Conservation (phyloP, 805 yeast genomes). For the Kazachstania martiniae region DNA sequence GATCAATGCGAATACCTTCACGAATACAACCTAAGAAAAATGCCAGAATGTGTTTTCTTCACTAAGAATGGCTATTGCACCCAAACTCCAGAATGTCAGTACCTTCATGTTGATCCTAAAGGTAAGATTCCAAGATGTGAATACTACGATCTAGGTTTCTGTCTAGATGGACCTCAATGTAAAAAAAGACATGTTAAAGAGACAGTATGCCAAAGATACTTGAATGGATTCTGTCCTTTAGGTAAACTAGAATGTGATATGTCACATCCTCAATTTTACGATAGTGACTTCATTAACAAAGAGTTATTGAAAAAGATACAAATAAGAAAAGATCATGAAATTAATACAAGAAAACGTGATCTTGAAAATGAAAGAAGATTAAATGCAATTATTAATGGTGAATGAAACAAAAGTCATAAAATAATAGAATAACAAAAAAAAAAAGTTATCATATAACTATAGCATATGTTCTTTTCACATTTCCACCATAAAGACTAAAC, state of each 20-base stretch:
- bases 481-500: too few relatives aligned
- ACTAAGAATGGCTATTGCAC: conserved; percentile 76
- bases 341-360: conserved; percentile 26
- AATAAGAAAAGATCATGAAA: conserved; percentile 25
- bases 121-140: conserved; percentile 81
- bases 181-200: conserved; percentile 69
- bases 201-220: conserved; percentile 60
- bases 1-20: conserved; percentile 94
- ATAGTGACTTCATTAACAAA: conserved; percentile 27
- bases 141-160: conserved; percentile 78
- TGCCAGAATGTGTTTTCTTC: conserved; percentile 93
- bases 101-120: conserved; percentile 82
- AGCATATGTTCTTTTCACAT: too few relatives aligned
- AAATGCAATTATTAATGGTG: conserved; percentile 28
- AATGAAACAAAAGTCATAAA: conserved; percentile 6
- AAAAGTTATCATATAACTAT: too few relatives aligned
- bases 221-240: conserved; percentile 88
- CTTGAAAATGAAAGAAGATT: conserved; percentile 27
- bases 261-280: conserved; percentile 67
- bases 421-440: neutral
- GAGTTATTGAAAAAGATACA: conserved; percentile 20
- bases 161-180: conserved; percentile 86
- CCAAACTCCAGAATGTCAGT: conserved; percentile 88
- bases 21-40: conserved; percentile 84
- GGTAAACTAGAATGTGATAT: conserved; percentile 54